Evolutionary conservation across 108 stramenopile species (phyloP), one percentile per base, ranked within the genome.

Genomic region (Hondaea fermentalgiana): DNA sequence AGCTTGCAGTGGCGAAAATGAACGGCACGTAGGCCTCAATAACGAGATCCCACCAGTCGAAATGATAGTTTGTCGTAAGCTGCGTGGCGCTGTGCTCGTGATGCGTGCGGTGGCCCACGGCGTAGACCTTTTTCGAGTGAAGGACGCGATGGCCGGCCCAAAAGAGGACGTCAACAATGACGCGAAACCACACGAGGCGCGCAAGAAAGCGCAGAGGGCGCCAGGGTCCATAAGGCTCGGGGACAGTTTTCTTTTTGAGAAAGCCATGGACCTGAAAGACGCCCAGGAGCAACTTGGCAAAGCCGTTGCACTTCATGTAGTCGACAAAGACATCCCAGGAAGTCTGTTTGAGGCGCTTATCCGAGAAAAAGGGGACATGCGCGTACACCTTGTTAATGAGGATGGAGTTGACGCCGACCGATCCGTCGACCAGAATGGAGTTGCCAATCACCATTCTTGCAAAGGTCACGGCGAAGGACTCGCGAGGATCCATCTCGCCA

Each of bases 351-450:
- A 23, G 19, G 12, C 76, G 76, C 51, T 83, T 83, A 6, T 47
- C 76, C 16, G 76, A 83, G 76, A 83, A 83, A 45, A 83, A 83
- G 10, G 76, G 76, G 49, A 83, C 76, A 45, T 83, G 76, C 23
- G 23, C 51, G 28, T 83, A 83, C 2, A 83, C 76, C 25, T 53
- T 47, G 51, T 83, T 83, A 45, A 83, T 83, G 45, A 83, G 76
- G 4, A 83, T 6, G 19, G n/a, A 53, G 49, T 47, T 53, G 28
- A 83, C 49, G 76, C 43, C 76, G 14, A 83, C 49, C 17, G 10
- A 6, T 2, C 45, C 51, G 51, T 83, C 76, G 6, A 83, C 76
- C 19, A 23, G 12, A 23, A 83, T 23, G 16, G 51, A n/a, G 49
- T 47, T 53, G 8, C 43, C 6, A 12, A 47, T 25, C 6, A 21